These are phyloP conservation scores for Linum usitatissimum DNA, from an alignment of 345 rosid genomes.

Conservation along the genomic window DNA sequence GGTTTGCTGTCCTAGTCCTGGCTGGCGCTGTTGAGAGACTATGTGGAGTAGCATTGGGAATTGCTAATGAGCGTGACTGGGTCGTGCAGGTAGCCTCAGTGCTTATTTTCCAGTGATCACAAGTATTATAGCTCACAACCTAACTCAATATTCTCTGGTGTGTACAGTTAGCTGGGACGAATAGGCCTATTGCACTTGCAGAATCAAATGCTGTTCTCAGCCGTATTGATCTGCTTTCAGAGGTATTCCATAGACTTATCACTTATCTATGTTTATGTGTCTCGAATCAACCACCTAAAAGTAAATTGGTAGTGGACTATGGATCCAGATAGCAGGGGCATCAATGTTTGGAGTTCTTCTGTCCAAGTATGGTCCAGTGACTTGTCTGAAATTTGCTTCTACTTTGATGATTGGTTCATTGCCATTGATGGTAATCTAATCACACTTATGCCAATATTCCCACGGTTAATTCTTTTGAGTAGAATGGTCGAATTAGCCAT, in stretches of 20 bases:
- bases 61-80: constrained; percentile 93
- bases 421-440: constrained; percentile 75
- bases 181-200: constrained; percentile 83
- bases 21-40: constrained; percentile 78
- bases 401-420: constrained; percentile 55
- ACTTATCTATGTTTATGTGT: neutral
- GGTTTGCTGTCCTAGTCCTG: constrained; percentile 67
- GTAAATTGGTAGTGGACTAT: neutral
- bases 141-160: constrained; percentile 9
- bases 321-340: constrained; percentile 70
- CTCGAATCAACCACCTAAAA: neutral
- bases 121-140: constrained; percentile 8
- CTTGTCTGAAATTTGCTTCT: constrained; percentile 77
- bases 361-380: constrained; percentile 64
- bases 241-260: constrained; percentile 34
- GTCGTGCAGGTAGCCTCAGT: constrained; percentile 61
- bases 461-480: constrained; percentile 1
- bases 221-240: constrained; percentile 83
- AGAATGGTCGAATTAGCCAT: constrained; percentile 4
- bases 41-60: constrained; percentile 77
- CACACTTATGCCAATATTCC: constrained; percentile 9
- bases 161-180: constrained; percentile 74
- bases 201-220: constrained; percentile 87
- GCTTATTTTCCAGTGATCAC: constrained; percentile 13
- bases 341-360: constrained; percentile 74